Evolutionary conservation across 106 monocot species (phyloP), one percentile per base, ranked within the genome.

Genomic region (Narthecium ossifragum): DNA sequence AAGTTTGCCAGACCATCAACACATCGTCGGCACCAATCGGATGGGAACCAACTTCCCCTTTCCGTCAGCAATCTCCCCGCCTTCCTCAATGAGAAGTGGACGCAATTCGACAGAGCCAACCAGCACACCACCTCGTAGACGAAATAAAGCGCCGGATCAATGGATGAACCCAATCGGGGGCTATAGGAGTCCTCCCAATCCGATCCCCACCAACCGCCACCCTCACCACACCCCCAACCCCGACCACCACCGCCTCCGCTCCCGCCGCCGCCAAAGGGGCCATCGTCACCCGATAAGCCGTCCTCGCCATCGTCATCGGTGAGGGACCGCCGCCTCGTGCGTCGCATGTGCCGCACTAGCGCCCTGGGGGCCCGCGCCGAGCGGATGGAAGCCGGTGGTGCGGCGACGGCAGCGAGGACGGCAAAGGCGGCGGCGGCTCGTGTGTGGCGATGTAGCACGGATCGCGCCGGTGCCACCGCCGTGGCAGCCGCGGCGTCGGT

Each of bases 51-150:
- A 58, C 73, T 76, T 79, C 46, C 38, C 75, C 55, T 73, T 73
- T 26, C 55, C 70, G 12, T 59, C 31, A 92, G 32, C 22, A 92
- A 48, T 40, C 72, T 56, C 46, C 70, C 65, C 29, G 86, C 15
- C 72, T 62, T 85, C 70, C 74, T 80, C 9, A 70, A 73, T 10
- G 83, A 82, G 32, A 83, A 86, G 36, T 77, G 79, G 15, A 74
- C 51, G 68, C 85, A 86, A 60, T 80, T 83, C 24, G 83, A 92
- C 41, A 92, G 80, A 13, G 74, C 79, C 13, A 73, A 61, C 77
- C 76, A 83, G 27, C 82, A 74, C 29, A 86, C 31, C 48, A 86
- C 48, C 62, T 75, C 72, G 50, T 85, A 86, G 6, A 92, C 64
- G 14, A 83, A 74, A 62, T 75, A 80, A 59, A 86, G 72, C 14